These are phyloP conservation scores for Cladosporium sp. DNA, from an alignment of 2,329 filamentous ascomycete species.

Conservation along the genomic window DNA sequence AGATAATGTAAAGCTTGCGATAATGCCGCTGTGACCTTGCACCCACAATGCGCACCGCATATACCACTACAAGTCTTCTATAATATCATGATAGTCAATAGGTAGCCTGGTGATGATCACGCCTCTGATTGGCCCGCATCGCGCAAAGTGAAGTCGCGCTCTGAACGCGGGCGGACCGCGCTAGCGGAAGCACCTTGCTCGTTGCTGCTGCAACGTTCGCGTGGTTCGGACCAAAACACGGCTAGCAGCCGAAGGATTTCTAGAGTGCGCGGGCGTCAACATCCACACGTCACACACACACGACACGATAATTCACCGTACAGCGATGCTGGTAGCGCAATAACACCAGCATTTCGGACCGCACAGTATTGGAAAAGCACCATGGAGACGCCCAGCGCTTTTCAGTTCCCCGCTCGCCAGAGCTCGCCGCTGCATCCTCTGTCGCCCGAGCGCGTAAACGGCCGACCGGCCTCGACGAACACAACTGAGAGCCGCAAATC, in stretches of 20 bases:
- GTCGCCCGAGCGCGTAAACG: conserved; percentile 59
- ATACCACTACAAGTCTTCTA: no score
- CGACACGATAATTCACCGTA: not conserved
- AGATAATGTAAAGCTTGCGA: no score
- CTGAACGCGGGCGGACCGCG: no score
- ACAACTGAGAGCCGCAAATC: conserved; percentile 35
- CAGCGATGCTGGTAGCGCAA: conserved; percentile 4
- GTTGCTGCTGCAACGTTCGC: not conserved
- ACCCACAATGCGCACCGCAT: no score
- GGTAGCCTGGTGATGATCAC: no score
- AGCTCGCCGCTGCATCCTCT: conserved; percentile 50
- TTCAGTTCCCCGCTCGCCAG: conserved; percentile 49
- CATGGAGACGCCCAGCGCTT: conserved; percentile 39
- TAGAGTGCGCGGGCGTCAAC: no score
- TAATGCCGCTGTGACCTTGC: no score
- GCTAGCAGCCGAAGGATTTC: no score
- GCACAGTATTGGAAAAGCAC: not conserved
- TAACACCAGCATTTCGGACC: not conserved
- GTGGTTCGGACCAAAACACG: not conserved
- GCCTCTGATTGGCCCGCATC: no score
- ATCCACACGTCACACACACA: not conserved
- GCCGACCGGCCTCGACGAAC: conserved; percentile 30
- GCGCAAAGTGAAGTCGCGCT: no score
- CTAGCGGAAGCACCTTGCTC: no score
- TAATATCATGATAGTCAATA: no score